Conservation (phyloP, 768 basidiomycete genomes). For the Calvatia gigantea region DNA sequence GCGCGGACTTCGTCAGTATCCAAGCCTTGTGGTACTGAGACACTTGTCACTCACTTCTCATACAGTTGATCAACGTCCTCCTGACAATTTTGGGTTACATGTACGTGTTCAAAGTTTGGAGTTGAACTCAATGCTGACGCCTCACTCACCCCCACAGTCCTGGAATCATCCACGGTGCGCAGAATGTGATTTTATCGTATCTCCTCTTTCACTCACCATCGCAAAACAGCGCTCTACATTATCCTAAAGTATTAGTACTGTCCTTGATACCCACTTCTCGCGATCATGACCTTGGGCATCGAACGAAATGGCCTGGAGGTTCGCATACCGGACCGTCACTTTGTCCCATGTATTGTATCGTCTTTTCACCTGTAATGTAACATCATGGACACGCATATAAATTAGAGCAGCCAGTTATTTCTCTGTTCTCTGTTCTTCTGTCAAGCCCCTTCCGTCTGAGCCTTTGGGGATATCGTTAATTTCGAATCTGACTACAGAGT, state of each 20-base stretch:
- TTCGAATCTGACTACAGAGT: no score
- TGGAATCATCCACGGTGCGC: slow-evolving; percentile 69
- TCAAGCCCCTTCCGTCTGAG: neutral
- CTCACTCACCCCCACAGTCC: slow-evolving; percentile 41
- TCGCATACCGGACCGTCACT: neutral
- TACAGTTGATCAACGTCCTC: slow-evolving; percentile 67
- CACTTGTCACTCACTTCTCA: slow-evolving; percentile 6
- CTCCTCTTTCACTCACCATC: slow-evolving; percentile 13
- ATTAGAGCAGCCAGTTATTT: neutral
- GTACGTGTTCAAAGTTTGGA: slow-evolving; percentile 36
- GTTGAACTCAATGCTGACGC: neutral
- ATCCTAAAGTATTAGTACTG: slow-evolving; percentile 72
- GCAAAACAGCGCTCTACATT: slow-evolving; percentile 65
- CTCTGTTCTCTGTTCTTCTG: neutral
- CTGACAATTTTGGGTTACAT: slow-evolving; percentile 78
- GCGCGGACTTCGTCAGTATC: slow-evolving; percentile 63
- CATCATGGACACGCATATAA: neutral
- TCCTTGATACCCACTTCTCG: slow-evolving; percentile 7
- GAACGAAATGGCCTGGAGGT: neutral
- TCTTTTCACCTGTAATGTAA: no score
- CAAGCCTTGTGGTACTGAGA: slow-evolving; percentile 1
- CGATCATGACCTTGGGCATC: neutral
- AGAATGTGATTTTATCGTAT: neutral
- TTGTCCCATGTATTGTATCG: slow-evolving; percentile 1
- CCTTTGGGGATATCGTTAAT: no score